phyloP scores from a whole-genome alignment of 2,329 filamentous ascomycete genomes.

The Cladosporium halotolerans region DNA sequence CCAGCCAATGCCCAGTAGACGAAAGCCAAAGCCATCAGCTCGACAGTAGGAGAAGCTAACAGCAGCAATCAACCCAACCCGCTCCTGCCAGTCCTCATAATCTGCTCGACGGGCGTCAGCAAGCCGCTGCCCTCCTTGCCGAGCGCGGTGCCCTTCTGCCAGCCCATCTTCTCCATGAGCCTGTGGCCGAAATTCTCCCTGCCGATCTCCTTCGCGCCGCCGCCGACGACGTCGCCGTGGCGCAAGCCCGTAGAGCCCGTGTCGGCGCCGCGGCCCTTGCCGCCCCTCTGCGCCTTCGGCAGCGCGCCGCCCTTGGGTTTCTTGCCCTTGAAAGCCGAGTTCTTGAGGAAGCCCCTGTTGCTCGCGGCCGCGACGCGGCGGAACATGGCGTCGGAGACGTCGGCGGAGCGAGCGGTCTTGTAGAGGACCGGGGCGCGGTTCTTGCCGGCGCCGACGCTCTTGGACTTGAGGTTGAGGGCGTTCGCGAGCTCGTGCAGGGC shows the following conservation, averaged over 20 bases:
- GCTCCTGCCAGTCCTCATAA: conserved; percentile 79
- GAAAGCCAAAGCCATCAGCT: no score
- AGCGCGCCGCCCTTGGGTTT: conserved; percentile 15
- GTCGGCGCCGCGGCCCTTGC: conserved; percentile 34
- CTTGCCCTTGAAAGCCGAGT: conserved; percentile 15
- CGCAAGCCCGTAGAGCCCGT: conserved; percentile 51
- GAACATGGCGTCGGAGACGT: conserved; percentile 51
- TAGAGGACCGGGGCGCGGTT: conserved; percentile 70
- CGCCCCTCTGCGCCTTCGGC: conserved; percentile 15
- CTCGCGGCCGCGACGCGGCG: conserved; percentile 33
- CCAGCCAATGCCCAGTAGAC: no score
- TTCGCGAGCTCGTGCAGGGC: conserved; percentile 72
- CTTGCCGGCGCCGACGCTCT: conserved; percentile 68
- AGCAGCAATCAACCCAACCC: conserved; percentile 57
- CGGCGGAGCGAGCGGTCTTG: conserved; percentile 62
- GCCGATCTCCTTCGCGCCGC: conserved; percentile 74
- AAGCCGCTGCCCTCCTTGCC: conserved; percentile 81
- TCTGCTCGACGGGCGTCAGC: conserved; percentile 73
- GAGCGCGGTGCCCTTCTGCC: conserved; percentile 78
- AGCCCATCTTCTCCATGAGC: conserved; percentile 97
- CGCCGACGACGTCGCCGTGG: conserved; percentile 85
- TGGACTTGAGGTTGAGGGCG: conserved; percentile 71
- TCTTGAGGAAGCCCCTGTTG: conserved; percentile 47
- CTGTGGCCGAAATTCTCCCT: conserved; percentile 74
- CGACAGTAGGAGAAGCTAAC: no score